Evolutionary conservation across 2,329 filamentous ascomycete genomes (phyloP).

Genomic region (Alternaria gaisen): DNA sequence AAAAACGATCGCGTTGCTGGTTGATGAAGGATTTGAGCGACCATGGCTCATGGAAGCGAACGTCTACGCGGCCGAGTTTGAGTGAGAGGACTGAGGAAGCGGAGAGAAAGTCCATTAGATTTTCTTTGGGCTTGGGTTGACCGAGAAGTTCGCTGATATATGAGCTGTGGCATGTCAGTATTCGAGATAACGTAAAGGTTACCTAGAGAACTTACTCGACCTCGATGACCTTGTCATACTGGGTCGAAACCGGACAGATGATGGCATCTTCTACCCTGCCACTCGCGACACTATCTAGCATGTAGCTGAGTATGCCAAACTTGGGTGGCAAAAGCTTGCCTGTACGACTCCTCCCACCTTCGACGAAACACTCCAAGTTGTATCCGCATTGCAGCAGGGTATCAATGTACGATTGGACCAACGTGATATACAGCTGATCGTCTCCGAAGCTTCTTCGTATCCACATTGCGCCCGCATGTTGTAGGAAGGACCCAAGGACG

Average conservation of each 20-base stretch:
- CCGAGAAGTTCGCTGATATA: constrained; percentile 95
- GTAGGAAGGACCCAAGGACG: constrained; percentile 85
- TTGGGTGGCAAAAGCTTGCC: constrained; percentile 94
- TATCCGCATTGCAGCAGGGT: constrained; percentile 88
- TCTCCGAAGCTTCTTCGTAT: constrained; percentile 93
- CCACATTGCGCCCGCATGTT: constrained; percentile 96
- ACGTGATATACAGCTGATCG: constrained; percentile 85
- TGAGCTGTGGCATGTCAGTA: constrained; percentile 59
- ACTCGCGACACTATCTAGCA: constrained; percentile 88
- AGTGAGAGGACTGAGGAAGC: constrained; percentile 88
- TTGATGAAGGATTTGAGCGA: constrained; percentile 83
- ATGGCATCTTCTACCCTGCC: constrained; percentile 89
- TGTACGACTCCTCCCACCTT: constrained; percentile 90
- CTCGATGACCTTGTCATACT: constrained; percentile 99
- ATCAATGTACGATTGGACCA: constrained; percentile 98
- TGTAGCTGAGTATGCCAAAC: constrained; percentile 91
- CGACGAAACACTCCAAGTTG: constrained; percentile 98
- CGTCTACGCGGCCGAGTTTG: constrained; percentile 89
- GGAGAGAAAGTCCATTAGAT: constrained; percentile 86
- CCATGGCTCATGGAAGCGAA: constrained; percentile 97
- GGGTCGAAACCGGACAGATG: constrained; percentile 93
- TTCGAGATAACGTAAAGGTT: background rate
- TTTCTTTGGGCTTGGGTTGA: constrained; percentile 95
- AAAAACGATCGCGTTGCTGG: constrained; percentile 72
- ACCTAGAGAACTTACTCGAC: constrained; percentile 58